These are phyloP conservation scores for Mallotus nudiflorus DNA, from an alignment of 345 rosid genomes.

Conservation along the genomic window DNA sequence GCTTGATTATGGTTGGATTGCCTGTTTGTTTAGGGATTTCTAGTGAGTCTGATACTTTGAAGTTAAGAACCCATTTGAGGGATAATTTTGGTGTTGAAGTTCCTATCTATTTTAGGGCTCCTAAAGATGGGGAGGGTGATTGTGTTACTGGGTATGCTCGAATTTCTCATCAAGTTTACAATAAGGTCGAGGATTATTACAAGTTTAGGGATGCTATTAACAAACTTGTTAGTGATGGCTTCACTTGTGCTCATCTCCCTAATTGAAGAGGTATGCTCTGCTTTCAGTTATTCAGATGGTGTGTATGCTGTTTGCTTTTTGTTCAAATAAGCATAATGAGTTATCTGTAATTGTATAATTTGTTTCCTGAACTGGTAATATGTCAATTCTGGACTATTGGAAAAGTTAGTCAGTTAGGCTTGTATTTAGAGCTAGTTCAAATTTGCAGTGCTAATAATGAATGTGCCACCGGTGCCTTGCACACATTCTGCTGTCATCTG, in stretches of 20 bases:
- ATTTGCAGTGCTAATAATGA: background rate
- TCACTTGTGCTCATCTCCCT: constrained; percentile 54
- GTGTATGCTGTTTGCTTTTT: background rate
- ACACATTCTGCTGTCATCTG: background rate
- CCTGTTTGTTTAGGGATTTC: constrained; percentile 64
- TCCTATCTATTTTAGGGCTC: constrained; percentile 64
- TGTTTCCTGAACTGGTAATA: background rate
- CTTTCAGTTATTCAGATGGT: constrained; percentile 8
- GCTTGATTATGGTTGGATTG: constrained; percentile 94
- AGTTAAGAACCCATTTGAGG: constrained; percentile 68
- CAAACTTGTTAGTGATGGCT: constrained; percentile 51
- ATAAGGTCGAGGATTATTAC: constrained; percentile 72
- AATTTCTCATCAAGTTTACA: constrained; percentile 86
- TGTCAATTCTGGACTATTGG: background rate
- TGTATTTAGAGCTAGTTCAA: background rate
- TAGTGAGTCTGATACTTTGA: constrained; percentile 51
- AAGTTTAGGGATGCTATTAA: constrained; percentile 65
- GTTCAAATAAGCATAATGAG: background rate
- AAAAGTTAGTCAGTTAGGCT: background rate
- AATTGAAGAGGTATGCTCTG: constrained; percentile 45
- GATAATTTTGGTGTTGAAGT: constrained; percentile 66
- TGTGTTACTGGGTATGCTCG: constrained; percentile 71
- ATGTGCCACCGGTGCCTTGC: background rate
- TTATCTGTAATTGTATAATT: background rate
- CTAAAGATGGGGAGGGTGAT: constrained; percentile 49